A percentile compares a stretch with the other conserved stretches of the same genome.
Conservation (phyloP, 148 eudicot genomes). For the Tetragonia tetragonoides region DNA sequence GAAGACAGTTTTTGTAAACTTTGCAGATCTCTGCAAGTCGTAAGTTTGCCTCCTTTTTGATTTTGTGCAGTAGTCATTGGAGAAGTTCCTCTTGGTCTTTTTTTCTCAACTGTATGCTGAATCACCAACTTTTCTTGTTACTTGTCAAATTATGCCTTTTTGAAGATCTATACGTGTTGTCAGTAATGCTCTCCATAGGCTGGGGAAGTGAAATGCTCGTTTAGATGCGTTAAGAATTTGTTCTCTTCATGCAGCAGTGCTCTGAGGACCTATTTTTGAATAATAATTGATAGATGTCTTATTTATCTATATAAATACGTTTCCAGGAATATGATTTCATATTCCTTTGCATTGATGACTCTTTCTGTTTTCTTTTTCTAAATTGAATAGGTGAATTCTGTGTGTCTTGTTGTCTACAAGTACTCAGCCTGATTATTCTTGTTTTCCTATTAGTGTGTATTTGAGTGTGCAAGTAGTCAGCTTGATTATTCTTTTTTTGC, state of each 20-base stretch:
- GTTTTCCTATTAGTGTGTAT: no score
- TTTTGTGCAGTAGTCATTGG: no score
- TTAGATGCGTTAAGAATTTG: neutral
- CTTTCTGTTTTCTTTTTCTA: neutral
- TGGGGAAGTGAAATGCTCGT: neutral
- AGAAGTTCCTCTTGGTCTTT: neutral
- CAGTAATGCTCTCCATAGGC: neutral
- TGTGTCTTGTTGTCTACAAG: no score
- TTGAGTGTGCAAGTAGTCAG: neutral
- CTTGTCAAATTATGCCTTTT: no score
- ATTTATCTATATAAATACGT: neutral
- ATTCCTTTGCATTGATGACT: neutral
- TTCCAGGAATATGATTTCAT: neutral
- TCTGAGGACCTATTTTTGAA: neutral
- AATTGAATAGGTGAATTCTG: neutral
- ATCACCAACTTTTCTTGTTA: no score
- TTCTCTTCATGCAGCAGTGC: neutral
- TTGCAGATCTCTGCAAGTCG: conserved; percentile 95
- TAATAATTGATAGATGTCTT: neutral
- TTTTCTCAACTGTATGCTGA: neutral
- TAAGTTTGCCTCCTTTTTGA: conserved; percentile 16
- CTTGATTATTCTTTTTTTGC: neutral
- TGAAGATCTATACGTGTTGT: no score
- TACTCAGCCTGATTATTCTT: no score
- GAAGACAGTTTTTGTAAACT: conserved; percentile 90